Base-by-base conservation (phyloP, 176 grass and related monocot species). In the Carex kokanica region DNA sequence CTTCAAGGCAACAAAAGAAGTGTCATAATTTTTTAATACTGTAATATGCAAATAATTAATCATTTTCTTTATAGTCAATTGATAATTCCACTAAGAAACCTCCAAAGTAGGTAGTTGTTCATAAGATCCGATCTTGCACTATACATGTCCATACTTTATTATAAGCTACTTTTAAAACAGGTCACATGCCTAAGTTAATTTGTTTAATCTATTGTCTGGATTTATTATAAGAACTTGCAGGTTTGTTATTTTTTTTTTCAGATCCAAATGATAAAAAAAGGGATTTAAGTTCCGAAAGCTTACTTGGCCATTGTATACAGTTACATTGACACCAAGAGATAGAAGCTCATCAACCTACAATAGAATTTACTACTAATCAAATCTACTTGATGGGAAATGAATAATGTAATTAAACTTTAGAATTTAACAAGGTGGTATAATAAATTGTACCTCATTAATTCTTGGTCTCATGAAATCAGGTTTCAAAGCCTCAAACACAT, bases 231-330 rank as follows among this genome's bases (percentile, higher is more conserved):
- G 27, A 60, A n/a, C 54, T 5, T 13, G 53, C 23, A 61, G 12
- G 13, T 31, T 53, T 29, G 20, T 75, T 51, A 52, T 31, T 1
- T 63, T 63, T 64, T n/a, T 17, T 73, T 74, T 40, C 31, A 21
- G 29, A 83, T 57, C 27, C 20, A 15, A 61, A 11, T 20, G 5
- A 73, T 57, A 56, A 18, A 21, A 57, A 15, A 15, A n/a, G 27
- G 14, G 36, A 51, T 32, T n/a, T 40, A 43, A 60, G 51, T 43
- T 52, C 14, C 1, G 49, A 72, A 85, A 62, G 41, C 73, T 69
- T 86, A 94, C 95, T 85, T 94, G 95, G 47, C 92, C 95, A 56
- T 86, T 94, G 82, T 98, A 98, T 61, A 98, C 78, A 23, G 90
- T 94, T 11, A 98, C 87, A 63, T 88, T 83, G 51, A 94, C 79